Conservation (phyloP, 2,329 filamentous ascomycete genomes). For the Ophiostoma piceae region DNA sequence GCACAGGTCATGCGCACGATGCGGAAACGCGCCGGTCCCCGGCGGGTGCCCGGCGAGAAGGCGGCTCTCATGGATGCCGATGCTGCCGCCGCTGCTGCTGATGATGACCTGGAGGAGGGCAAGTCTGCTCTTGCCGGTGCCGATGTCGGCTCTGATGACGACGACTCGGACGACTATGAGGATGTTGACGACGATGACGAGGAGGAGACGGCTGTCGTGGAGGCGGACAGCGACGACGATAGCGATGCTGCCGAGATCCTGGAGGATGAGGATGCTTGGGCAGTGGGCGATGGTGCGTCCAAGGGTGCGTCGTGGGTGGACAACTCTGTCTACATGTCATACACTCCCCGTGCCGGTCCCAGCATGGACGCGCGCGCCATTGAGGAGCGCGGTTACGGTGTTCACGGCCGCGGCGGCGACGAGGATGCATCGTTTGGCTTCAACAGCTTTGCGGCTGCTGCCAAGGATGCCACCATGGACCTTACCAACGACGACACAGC, state of each 20-base stretch:
- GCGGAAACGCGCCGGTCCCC: conserved; percentile 62
- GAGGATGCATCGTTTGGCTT: conserved; percentile 45
- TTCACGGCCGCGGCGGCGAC: conserved; percentile 58
- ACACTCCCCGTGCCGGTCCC: conserved; percentile 75
- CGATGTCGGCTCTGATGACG: conserved; percentile 50
- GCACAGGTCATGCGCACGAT: conserved; percentile 61
- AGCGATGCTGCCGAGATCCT: conserved; percentile 66
- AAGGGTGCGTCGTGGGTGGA: conserved; percentile 64
- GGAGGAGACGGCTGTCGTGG: conserved; percentile 30
- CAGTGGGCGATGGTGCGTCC: conserved; percentile 31
- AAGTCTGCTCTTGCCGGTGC: conserved; percentile 9
- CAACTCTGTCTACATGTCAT: conserved; percentile 92
- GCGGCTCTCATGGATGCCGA: conserved; percentile 33
- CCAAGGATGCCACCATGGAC: conserved; percentile 86
- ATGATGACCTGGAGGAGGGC: conserved; percentile 33
- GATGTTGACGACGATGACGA: conserved; percentile 33
- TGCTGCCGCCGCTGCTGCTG: conserved; percentile 38
- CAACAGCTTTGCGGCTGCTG: conserved; percentile 78
- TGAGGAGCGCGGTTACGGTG: conserved; percentile 89
- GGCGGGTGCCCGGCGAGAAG: conserved; percentile 36
- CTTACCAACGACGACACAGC: conserved; percentile 80
- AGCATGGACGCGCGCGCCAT: conserved; percentile 43
- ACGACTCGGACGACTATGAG: conserved; percentile 26
- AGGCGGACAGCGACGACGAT: conserved; percentile 47
- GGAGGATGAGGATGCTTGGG: conserved; percentile 49